A percentile compares a stretch with the other conserved stretches of the same genome.
These are phyloP conservation scores for Tetracentron sinense DNA, from an alignment of 164 flowering plant genomes.

Conservation along the genomic window DNA sequence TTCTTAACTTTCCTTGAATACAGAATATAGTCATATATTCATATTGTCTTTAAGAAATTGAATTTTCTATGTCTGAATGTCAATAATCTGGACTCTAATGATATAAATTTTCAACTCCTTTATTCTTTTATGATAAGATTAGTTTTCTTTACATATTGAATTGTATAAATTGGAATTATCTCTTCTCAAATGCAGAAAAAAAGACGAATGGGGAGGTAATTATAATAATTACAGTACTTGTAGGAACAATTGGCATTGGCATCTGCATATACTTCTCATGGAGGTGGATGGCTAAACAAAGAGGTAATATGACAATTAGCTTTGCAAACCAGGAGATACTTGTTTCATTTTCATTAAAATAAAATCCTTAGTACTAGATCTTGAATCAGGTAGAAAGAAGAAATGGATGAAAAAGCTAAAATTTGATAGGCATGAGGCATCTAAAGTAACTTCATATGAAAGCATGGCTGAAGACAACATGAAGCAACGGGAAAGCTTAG, in stretches of 20 bases:
- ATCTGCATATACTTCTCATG: constrained; percentile 7
- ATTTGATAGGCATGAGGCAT: not conserved
- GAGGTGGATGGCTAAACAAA: constrained; percentile 10
- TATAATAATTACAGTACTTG: not conserved
- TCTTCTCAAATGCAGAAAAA: not conserved
- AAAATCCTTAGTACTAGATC: no score
- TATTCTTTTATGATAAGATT: constrained; percentile 10
- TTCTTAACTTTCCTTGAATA: no score
- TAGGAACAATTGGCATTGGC: constrained; percentile 7
- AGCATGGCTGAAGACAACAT: not conserved
- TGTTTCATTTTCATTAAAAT: not conserved
- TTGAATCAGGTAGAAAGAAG: no score
- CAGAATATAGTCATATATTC: no score
- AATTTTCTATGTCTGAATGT: no score
- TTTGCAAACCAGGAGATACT: not conserved
- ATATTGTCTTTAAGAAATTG: no score
- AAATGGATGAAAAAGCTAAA: no score
- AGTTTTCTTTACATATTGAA: no score
- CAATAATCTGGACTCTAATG: no score
- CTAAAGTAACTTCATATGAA: not conserved
- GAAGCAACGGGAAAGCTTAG: not conserved
- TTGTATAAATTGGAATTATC: no score
- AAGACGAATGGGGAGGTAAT: constrained; percentile 30
- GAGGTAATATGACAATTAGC: no score
- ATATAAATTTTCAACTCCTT: no score